These are phyloP conservation scores for Candolleomyces aberdarensis DNA, from an alignment of 768 basidiomycete genomes.

Conservation along the genomic window DNA sequence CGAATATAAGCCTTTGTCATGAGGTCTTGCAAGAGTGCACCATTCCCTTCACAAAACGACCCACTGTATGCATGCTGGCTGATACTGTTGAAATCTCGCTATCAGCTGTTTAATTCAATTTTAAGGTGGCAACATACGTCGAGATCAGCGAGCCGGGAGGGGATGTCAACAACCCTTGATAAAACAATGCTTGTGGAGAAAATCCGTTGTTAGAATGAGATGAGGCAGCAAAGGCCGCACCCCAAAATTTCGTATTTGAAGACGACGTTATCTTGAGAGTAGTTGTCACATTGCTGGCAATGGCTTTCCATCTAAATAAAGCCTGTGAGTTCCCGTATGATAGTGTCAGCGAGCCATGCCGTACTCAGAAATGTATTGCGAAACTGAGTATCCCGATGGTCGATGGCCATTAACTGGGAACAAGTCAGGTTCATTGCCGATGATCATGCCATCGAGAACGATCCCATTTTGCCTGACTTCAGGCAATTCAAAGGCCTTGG, in stretches of 20 bases:
- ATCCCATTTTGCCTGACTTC: slow-evolving; percentile 38
- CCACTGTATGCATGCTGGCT: slow-evolving; percentile 61
- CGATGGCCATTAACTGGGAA: slow-evolving; percentile 46
- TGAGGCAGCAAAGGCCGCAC: slow-evolving; percentile 47
- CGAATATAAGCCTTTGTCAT: slow-evolving; percentile 62
- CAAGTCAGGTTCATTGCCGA: slow-evolving; percentile 62
- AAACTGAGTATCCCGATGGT: slow-evolving; percentile 32
- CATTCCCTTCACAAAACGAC: slow-evolving; percentile 55
- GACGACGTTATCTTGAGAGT: slow-evolving; percentile 33
- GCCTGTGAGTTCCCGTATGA: background rate
- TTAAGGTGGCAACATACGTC: slow-evolving; percentile 34
- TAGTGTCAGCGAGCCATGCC: slow-evolving; percentile 13
- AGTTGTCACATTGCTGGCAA: slow-evolving; percentile 47
- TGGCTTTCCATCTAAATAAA: slow-evolving; percentile 44
- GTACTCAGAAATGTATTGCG: slow-evolving; percentile 49
- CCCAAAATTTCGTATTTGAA: slow-evolving; percentile 45
- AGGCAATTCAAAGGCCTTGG: slow-evolving; percentile 43
- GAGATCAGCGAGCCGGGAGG: slow-evolving; percentile 47
- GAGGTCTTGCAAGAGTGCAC: slow-evolving; percentile 54
- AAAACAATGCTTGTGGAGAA: slow-evolving; percentile 60
- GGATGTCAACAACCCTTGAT: slow-evolving; percentile 46
- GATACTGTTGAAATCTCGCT: slow-evolving; percentile 33
- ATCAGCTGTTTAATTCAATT: background rate
- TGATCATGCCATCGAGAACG: slow-evolving; percentile 53
- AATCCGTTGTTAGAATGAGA: slow-evolving; percentile 47